phyloP scores from a whole-genome alignment of 2,329 filamentous ascomycete species.

The Cylindrodendrum hubeiense region DNA sequence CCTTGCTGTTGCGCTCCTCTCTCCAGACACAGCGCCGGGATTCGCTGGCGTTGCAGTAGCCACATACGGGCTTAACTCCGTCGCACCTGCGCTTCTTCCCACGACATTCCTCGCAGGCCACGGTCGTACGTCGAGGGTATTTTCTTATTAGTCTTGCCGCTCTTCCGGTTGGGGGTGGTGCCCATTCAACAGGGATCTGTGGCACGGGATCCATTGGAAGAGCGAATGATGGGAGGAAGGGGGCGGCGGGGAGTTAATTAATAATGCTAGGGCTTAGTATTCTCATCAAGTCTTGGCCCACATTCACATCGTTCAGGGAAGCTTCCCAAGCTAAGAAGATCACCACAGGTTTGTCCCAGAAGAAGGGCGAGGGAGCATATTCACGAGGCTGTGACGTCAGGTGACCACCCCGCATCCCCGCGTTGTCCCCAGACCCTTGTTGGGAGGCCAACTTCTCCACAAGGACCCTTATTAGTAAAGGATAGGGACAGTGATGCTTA shows the following conservation, averaged over 20 bases:
- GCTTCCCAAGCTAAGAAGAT: neutral
- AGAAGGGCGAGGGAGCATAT: neutral
- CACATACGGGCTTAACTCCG: neutral
- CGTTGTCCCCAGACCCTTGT: neutral
- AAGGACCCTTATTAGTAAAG: neutral
- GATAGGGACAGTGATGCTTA: neutral
- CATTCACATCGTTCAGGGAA: neutral
- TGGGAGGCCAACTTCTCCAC: neutral
- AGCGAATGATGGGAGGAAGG: neutral
- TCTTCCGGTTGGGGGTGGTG: neutral
- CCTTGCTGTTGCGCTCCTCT: neutral
- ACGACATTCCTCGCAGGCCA: neutral
- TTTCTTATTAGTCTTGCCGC: no score
- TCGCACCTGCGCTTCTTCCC: neutral
- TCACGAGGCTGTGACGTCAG: neutral
- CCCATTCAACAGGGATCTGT: neutral
- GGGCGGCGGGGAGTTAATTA: neutral
- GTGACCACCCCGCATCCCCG: slow-evolving; percentile 7
- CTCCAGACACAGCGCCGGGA: neutral
- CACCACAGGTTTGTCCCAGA: neutral
- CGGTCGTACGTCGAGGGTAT: neutral
- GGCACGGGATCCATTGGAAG: neutral
- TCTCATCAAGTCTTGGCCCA: neutral
- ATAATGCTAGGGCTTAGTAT: neutral
- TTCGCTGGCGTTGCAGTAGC: neutral